Evolutionary conservation across 1,284 basidiomycete species (phyloP).

Genomic region (Dichomitus squalens): DNA sequence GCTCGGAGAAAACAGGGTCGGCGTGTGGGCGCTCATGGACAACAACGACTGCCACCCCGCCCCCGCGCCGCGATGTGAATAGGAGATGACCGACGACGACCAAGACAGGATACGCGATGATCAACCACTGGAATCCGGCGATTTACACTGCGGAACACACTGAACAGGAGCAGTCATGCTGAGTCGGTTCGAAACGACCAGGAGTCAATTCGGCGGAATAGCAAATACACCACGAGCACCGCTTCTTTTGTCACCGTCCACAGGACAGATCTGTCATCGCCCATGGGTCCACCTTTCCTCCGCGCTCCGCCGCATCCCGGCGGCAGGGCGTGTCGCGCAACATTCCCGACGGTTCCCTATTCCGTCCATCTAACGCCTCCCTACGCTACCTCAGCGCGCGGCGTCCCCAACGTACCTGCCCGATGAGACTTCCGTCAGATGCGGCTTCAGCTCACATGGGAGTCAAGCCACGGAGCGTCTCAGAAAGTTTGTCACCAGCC

Average conservation of each 20-base stretch:
- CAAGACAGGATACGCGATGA: background rate
- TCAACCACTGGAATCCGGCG: background rate
- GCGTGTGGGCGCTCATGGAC: slow-evolving; percentile 4
- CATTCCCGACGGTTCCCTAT: slow-evolving; percentile 15
- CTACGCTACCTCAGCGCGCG: background rate
- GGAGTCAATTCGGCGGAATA: slow-evolving; percentile 1
- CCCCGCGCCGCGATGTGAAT: background rate
- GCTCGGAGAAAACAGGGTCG: slow-evolving; percentile 15
- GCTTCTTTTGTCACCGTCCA: background rate
- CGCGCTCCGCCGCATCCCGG: slow-evolving; percentile 19
- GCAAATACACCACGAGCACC: background rate
- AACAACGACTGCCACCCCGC: background rate
- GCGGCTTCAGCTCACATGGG: background rate
- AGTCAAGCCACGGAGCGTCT: slow-evolving; percentile 7
- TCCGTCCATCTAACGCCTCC: slow-evolving; percentile 1
- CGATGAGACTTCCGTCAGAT: slow-evolving; percentile 8
- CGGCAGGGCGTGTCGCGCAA: background rate
- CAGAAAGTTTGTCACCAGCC: background rate
- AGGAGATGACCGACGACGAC: background rate
- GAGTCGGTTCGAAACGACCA: slow-evolving; percentile 8
- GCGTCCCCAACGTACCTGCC: slow-evolving; percentile 15
- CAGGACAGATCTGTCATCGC: background rate
- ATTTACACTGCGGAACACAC: background rate
- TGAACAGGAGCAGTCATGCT: slow-evolving; percentile 3
- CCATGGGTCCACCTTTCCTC: slow-evolving; percentile 3